Evolutionary conservation across 768 basidiomycete species (phyloP), one percentile per base, ranked within the genome.

Genomic region (Tylopilus sp.): DNA sequence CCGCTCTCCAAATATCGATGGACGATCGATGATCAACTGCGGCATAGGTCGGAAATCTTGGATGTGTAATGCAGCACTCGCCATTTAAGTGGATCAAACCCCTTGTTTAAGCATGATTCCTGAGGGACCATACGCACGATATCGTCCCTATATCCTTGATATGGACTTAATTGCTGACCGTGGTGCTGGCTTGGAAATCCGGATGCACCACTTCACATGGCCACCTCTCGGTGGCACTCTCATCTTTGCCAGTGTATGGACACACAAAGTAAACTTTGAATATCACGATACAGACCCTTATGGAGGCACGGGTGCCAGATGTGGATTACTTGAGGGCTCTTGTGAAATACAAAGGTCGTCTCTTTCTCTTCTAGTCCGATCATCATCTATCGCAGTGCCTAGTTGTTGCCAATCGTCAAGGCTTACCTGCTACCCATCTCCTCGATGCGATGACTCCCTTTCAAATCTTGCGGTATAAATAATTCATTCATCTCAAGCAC

Each of bases 391-490:
- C 37, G 28, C 3, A 26, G 40, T 14, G 29, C 45, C 22, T 19
- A 14, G 30, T n/a, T 40, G 48, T 53, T 45, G 13, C 51, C 26
- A 34, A 51, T 45, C 24, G 47, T 37, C 53, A 16, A 28, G 30
- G 22, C 6, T 34, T 30, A 11, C 42, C 9, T 24, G 47, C 24
- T 25, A 7, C 33, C 25, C 31, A 44, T 47, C 34, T 28, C 28
- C 34, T 22, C 33, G 13, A n/a, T 31, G 24, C 19, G 46, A 44
- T 31, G 17, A n/a, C n/a, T 24, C 16, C 26, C 16, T 13, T n/a
- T 31, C 12, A 42, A 46, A 28, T 19, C 13, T 16, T 24, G 34
- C 12, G 12, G 45, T 60, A 60, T 63, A 63, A 63, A 52, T 57
- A 21, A 13, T 44, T 21, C 21, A n/a, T 9, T 22, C 12, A 33